These are phyloP conservation scores for Yamadazyma sp. DNA, from an alignment of 805 yeast genomes.

Conservation along the genomic window DNA sequence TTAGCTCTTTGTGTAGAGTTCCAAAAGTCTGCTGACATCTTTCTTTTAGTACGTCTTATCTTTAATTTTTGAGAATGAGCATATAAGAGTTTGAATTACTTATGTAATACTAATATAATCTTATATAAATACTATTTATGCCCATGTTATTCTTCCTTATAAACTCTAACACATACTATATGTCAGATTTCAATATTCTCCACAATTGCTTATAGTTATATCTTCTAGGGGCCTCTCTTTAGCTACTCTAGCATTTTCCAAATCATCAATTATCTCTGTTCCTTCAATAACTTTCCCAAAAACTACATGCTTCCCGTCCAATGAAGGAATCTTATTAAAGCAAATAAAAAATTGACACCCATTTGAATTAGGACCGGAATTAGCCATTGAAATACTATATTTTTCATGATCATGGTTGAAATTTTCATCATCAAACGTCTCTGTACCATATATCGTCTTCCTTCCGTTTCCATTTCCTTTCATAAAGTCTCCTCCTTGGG, in stretches of 20 bases:
- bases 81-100: too few relatives aligned
- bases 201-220: constrained; percentile 16
- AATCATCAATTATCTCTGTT: constrained; percentile 52
- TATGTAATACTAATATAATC: background rate
- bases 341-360: constrained; percentile 90
- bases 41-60: too few relatives aligned
- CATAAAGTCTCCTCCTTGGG: constrained; percentile 68
- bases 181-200: constrained; percentile 13
- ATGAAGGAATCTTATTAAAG: constrained; percentile 60
- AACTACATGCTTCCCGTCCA: constrained; percentile 75
- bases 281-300: constrained; percentile 75
- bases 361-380: constrained; percentile 88
- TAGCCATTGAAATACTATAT: constrained; percentile 89
- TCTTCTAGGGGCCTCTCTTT: constrained; percentile 13
- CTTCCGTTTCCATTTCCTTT: constrained; percentile 90
- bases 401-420: constrained; percentile 69
- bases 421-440: constrained; percentile 63
- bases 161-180: background rate
- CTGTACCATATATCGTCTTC: constrained; percentile 69
- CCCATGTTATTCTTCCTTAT: background rate
- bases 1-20: constrained; percentile 71
- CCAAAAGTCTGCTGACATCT: constrained; percentile 87
- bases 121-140: background rate
- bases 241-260: constrained; percentile 28
- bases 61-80: too few relatives aligned